Base-by-base conservation (phyloP, 257 asterid species). In the Cynanchum wilfordii region DNA sequence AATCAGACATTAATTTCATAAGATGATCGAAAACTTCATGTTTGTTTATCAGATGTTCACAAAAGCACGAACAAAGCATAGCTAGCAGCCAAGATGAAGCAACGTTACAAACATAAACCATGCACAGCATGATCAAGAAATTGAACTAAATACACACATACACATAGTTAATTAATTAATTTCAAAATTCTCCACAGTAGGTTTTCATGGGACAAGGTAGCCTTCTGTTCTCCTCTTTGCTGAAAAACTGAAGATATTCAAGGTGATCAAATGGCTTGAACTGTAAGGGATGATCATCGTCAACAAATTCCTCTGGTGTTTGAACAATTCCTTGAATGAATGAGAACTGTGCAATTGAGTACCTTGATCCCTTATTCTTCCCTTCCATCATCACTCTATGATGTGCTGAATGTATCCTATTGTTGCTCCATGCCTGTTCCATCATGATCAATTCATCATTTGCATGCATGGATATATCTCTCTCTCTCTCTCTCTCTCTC, bases 351-450 rank as follows among this genome's bases (percentile, higher is more conserved):
- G 90, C 93, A n/a, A 88, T 80, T 13, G 91, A 77, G 56, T 80
- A 84, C 76, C 97, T 79, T 59, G 83, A 74, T 74, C 81, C 93
- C 49, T 83, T 82, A 10, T 79, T 89, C 36, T 83, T 82, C 11
- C 83, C 95, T 75, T 78, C 87, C 91, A 84, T 87, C 2, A 74
- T 86, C 77, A 90, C 96, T 67, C 84, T 80, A 49, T 90, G 93
- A 40, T 71, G 83, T 1, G 93, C 87, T 17, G 97, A 87, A 33
- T 77, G 75, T 83, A 90, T 90, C 77, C 88, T 82, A 7, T 82
- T 68, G 42, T 88, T 88, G 88, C 96, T 87, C 97, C 97, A 88
- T 20, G 91, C 96, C 97, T 90, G 71, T 2, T 60, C 68, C 51
- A 25, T 3, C 52, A 49, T 44, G 5, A 36, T 44, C 1, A 44